Conservation (phyloP, 257 asterid species). For the Nicotiana otophora region DNA sequence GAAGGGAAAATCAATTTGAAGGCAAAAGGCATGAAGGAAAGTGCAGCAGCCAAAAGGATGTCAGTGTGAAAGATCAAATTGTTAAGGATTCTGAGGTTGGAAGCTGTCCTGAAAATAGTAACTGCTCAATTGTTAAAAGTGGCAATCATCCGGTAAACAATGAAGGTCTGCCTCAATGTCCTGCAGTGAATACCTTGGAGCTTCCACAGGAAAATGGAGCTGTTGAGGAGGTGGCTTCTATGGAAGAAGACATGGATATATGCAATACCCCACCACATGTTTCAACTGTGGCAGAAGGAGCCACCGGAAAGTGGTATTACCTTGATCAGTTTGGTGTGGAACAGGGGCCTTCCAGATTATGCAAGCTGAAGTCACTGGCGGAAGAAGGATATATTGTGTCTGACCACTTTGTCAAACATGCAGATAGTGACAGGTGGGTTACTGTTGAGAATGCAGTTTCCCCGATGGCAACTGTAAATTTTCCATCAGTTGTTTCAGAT, state of each 20-base stretch:
- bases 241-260: constrained; percentile 99
- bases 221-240: constrained; percentile 67
- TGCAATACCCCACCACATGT: constrained; percentile 97
- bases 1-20: constrained; percentile 40
- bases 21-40: constrained; percentile 64
- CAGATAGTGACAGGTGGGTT: constrained; percentile 87
- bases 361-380: constrained; percentile 67
- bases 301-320: constrained; percentile 82
- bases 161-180: constrained; percentile 37
- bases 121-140: constrained; percentile 37
- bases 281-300: constrained; percentile 48
- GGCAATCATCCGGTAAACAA: constrained; percentile 16
- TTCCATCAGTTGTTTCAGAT: constrained; percentile 71
- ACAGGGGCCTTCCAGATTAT: constrained; percentile 77
- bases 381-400: constrained; percentile 82
- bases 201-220: constrained; percentile 51
- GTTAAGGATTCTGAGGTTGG: constrained; percentile 48
- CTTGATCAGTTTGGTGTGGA: constrained; percentile 75
- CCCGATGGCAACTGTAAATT: constrained; percentile 59
- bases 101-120: constrained; percentile 33
- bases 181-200: constrained; percentile 32
- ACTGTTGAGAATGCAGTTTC: constrained; percentile 93
- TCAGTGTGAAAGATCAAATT: constrained; percentile 40
- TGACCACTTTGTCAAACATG: constrained; percentile 87
- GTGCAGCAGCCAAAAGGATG: constrained; percentile 39